Percentiles rank a stretch among this genome's conserved stretches.
Evolutionary conservation across 1,284 basidiomycete genomes (phyloP).

Genomic region (Naganishia sp.): DNA sequence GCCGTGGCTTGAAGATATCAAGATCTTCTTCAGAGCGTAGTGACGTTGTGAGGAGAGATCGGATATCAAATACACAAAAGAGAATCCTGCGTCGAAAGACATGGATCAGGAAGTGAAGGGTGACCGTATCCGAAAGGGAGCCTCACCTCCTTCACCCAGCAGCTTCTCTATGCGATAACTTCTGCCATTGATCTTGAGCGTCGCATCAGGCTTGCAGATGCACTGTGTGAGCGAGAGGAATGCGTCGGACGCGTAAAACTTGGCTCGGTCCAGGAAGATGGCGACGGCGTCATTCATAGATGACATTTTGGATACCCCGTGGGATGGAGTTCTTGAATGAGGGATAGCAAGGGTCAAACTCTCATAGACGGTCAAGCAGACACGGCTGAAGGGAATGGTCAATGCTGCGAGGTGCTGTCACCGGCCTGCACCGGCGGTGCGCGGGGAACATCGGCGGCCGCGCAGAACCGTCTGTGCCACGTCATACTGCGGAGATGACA

Average conservation of each 20-base stretch:
- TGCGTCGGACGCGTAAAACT: slow-evolving; percentile 45
- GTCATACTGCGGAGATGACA: background rate
- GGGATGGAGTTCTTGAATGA: background rate
- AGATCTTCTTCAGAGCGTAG: slow-evolving; percentile 93
- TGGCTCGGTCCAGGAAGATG: slow-evolving; percentile 42
- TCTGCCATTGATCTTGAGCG: slow-evolving; percentile 89
- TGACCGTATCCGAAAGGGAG: background rate
- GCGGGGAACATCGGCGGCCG: too few species aligned
- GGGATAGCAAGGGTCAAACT: background rate
- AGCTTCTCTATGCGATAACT: slow-evolving; percentile 87
- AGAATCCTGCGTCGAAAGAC: slow-evolving; percentile 61
- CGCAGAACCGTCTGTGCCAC: too few species aligned
- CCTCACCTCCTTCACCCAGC: slow-evolving; percentile 78
- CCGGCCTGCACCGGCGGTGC: too few species aligned
- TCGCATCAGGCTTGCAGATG: slow-evolving; percentile 57
- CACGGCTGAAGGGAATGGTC: too few species aligned
- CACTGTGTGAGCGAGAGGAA: slow-evolving; percentile 42
- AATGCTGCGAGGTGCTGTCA: too few species aligned
- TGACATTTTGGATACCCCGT: background rate
- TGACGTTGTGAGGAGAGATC: slow-evolving; percentile 67
- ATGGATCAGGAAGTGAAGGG: background rate
- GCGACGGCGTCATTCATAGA: slow-evolving; percentile 42
- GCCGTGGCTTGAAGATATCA: slow-evolving; percentile 71
- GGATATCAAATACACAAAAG: slow-evolving; percentile 88
- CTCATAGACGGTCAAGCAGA: too few species aligned